A percentile compares a stretch with the other conserved stretches of the same genome.
Evolutionary conservation across 148 eudicot genomes (phyloP).

Genomic region (Gaultheria prostrata): DNA sequence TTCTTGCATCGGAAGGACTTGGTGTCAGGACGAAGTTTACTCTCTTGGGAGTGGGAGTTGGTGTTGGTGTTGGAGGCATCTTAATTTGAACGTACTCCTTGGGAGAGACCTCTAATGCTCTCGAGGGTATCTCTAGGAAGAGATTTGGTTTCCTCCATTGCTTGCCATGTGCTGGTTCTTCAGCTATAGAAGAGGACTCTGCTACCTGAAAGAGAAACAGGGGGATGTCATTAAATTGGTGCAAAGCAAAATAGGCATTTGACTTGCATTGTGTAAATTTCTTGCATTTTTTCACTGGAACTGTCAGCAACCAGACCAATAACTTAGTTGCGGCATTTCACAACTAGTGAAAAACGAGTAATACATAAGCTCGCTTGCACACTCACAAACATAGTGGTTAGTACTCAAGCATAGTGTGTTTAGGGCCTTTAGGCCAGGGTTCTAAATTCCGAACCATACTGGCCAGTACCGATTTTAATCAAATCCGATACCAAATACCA

Average conservation of each 20-base stretch:
- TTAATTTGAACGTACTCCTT: conserved; percentile 60
- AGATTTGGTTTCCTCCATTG: conserved; percentile 67
- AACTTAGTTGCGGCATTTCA: neutral
- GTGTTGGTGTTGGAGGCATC: conserved; percentile 54
- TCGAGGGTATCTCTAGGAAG: conserved; percentile 61
- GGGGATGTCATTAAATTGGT: neutral
- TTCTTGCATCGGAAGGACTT: conserved; percentile 47
- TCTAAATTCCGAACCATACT: no score
- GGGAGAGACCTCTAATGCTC: conserved; percentile 42
- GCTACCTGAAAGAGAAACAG: conserved; percentile 18
- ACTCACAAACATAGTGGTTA: neutral
- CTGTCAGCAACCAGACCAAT: neutral
- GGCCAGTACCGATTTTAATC: no score
- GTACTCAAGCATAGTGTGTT: neutral
- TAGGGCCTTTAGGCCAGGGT: neutral
- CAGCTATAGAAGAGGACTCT: conserved; percentile 23
- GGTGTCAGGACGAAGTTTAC: conserved; percentile 66
- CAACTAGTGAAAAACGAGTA: neutral
- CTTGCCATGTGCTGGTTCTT: conserved; percentile 36
- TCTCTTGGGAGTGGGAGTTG: conserved; percentile 68
- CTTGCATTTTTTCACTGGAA: neutral
- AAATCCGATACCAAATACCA: no score
- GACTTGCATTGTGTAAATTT: neutral
- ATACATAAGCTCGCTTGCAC: neutral
- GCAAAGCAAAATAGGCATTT: neutral